Base-by-base conservation (phyloP, 1,284 basidiomycete genomes). In the Sporisorium scitamineum region DNA sequence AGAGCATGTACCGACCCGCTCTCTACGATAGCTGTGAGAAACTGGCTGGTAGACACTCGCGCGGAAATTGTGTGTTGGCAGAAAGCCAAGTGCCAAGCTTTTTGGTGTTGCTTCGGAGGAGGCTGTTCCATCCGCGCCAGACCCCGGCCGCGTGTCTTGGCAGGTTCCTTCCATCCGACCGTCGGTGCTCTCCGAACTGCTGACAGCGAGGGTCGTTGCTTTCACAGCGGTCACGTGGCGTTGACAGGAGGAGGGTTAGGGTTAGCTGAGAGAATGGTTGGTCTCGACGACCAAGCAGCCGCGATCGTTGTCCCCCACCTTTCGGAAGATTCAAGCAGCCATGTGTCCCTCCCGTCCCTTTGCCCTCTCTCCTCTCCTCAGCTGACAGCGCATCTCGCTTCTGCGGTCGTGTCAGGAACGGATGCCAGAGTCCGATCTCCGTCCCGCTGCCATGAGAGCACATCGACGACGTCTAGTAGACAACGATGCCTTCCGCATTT, bases 51-150 rank as follows among this genome's bases (percentile, higher is more conserved):
- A n/a, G n/a, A n/a, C n/a, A n/a, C n/a, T n/a, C n/a, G n/a, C n/a
- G n/a, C n/a, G n/a, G n/a, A n/a, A n/a, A n/a, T n/a, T n/a, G n/a
- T n/a, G n/a, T n/a, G n/a, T n/a, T 18, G 26, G 20, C 1, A 22
- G 24, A 27, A 6, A 47, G 45, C 50, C 31, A 13, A 41, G 44
- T 41, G 65, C 59, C 65, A 68, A 68, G 65, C 59, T 10, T 45
- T 57, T 45, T 55, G 13, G n/a, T 27, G 29, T n/a, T 44, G 61
- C 51, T 58, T 69, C 66, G 60, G 66, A 59, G 24, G 55, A 59
- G 37, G 24, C 51, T 62, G 45, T 59, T 69, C 55, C 66, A 58
- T 62, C 41, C 66, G 65, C 56, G 34, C 60, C 47, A 26, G 37
- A 39, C 16, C 44, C 22, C 55, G 51, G 29, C 44, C 16, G 20